These are phyloP conservation scores for Candida manassasensis DNA, from an alignment of 805 yeast genomes.

Conservation along the genomic window DNA sequence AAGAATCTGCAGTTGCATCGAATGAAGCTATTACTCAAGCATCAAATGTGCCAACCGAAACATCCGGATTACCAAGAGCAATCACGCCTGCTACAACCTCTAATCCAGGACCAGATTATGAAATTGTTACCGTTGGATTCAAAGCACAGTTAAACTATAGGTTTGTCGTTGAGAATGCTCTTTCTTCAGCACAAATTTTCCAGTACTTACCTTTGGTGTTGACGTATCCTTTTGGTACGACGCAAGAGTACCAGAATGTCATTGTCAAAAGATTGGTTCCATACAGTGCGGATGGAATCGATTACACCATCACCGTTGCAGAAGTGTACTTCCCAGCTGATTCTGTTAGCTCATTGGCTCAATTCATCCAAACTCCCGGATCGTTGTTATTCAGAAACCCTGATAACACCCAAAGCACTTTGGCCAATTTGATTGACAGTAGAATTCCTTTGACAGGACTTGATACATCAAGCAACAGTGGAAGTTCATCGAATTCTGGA, in stretches of 20 bases:
- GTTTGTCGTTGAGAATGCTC: constrained; percentile 67
- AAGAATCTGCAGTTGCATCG: constrained; percentile 8
- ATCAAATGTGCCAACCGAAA: constrained; percentile 20
- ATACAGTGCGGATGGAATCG: constrained; percentile 46
- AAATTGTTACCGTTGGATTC: constrained; percentile 72
- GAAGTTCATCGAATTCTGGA: constrained; percentile 9
- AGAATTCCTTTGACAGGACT: constrained; percentile 56
- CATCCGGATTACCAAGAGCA: constrained; percentile 64
- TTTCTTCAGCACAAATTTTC: constrained; percentile 80
- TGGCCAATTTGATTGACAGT: constrained; percentile 70
- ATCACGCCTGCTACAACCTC: constrained; percentile 63
- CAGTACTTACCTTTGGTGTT: constrained; percentile 77
- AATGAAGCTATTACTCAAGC: constrained; percentile 5
- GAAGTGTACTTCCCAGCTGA: constrained; percentile 72
- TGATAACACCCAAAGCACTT: constrained; percentile 46
- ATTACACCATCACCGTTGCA: constrained; percentile 82
- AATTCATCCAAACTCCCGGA: constrained; percentile 42
- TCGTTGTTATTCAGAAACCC: constrained; percentile 62
- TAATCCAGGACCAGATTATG: constrained; percentile 42
- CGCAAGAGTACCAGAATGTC: constrained; percentile 34
- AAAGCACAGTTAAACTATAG: constrained; percentile 76
- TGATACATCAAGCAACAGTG: constrained; percentile 13
- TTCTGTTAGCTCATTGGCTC: constrained; percentile 46
- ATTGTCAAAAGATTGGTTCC: constrained; percentile 72
- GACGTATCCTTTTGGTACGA: constrained; percentile 49